A percentile compares a stretch with the other conserved stretches of the same genome.
Conservation (phyloP, 1,139 yeast species). For the Suhomyces maxii region DNA sequence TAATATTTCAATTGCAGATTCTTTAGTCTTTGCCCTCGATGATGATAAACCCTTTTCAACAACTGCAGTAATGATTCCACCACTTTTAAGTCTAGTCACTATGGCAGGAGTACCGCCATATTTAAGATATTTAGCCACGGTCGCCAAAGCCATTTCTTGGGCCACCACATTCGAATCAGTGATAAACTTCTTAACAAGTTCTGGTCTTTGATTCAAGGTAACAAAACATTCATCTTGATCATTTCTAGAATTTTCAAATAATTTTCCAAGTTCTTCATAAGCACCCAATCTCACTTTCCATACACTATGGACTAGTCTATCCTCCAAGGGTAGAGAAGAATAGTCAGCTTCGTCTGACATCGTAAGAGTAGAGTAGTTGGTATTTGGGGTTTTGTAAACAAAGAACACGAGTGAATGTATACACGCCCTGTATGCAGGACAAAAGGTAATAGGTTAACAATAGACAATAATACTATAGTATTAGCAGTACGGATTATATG, state of each 20-base stretch:
- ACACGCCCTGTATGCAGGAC: neutral
- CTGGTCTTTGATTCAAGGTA: slow-evolving; percentile 50
- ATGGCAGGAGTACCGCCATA: slow-evolving; percentile 51
- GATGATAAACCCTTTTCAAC: slow-evolving; percentile 83
- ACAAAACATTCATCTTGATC: slow-evolving; percentile 57
- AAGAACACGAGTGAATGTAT: slow-evolving; percentile 5
- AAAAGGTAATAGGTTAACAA: neutral
- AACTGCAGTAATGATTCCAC: slow-evolving; percentile 54
- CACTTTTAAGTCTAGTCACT: slow-evolving; percentile 36
- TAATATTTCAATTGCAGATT: slow-evolving; percentile 62
- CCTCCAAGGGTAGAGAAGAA: slow-evolving; percentile 62
- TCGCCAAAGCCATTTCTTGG: slow-evolving; percentile 74
- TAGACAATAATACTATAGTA: neutral
- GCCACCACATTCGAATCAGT: slow-evolving; percentile 89
- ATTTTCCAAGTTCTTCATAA: slow-evolving; percentile 63
- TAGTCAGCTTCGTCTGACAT: slow-evolving; percentile 57
- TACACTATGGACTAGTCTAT: slow-evolving; percentile 66
- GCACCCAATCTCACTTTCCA: slow-evolving; percentile 91
- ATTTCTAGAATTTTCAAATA: slow-evolving; percentile 54
- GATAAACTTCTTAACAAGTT: slow-evolving; percentile 55
- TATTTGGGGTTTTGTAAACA: slow-evolving; percentile 11
- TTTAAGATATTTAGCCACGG: slow-evolving; percentile 57
- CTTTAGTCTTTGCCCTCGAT: slow-evolving; percentile 72
- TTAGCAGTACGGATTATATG: no score
- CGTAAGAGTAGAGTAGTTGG: neutral